These are phyloP conservation scores for Podaxis pistillaris DNA, from an alignment of 768 basidiomycete genomes.

Conservation along the genomic window DNA sequence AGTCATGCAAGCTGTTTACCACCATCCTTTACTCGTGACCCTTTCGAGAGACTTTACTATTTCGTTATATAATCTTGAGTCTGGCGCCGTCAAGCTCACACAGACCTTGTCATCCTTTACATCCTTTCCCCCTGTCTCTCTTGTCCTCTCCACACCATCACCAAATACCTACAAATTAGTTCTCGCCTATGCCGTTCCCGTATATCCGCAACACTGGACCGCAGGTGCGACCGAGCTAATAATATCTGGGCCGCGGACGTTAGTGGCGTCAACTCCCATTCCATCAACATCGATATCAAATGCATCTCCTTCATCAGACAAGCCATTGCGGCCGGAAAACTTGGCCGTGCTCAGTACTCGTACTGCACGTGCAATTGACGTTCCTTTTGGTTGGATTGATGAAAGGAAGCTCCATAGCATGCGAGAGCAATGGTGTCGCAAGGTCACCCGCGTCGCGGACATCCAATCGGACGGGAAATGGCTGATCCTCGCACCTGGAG, in stretches of 20 bases:
- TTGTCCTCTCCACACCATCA: conserved; percentile 71
- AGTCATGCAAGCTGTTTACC: conserved; percentile 68
- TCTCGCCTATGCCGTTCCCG: conserved; percentile 70
- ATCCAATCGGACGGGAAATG: conserved; percentile 85
- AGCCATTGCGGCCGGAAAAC: conserved; percentile 20
- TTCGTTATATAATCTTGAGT: conserved; percentile 69
- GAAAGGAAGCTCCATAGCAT: conserved; percentile 57
- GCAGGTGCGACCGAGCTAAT: conserved; percentile 75
- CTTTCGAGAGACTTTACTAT: conserved; percentile 67
- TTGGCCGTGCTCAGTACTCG: conserved; percentile 57
- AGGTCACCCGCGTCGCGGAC: conserved; percentile 66
- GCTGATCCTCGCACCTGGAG: conserved; percentile 71
- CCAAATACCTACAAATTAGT: conserved; percentile 66
- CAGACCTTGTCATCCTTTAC: conserved; percentile 77
- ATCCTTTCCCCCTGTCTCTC: conserved; percentile 74
- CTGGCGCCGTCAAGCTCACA: conserved; percentile 46
- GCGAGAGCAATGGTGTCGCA: conserved; percentile 78
- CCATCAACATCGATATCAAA: conserved; percentile 17
- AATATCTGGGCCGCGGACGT: conserved; percentile 39
- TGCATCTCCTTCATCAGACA: conserved; percentile 23
- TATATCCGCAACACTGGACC: conserved; percentile 82
- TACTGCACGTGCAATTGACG: conserved; percentile 65
- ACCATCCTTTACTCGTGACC: conserved; percentile 75
- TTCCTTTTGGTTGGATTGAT: conserved; percentile 73
- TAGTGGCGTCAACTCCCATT: conserved; percentile 13